phyloP scores from a whole-genome alignment of 202 grass and related monocot genomes.

The Elaeis oleifera region DNA sequence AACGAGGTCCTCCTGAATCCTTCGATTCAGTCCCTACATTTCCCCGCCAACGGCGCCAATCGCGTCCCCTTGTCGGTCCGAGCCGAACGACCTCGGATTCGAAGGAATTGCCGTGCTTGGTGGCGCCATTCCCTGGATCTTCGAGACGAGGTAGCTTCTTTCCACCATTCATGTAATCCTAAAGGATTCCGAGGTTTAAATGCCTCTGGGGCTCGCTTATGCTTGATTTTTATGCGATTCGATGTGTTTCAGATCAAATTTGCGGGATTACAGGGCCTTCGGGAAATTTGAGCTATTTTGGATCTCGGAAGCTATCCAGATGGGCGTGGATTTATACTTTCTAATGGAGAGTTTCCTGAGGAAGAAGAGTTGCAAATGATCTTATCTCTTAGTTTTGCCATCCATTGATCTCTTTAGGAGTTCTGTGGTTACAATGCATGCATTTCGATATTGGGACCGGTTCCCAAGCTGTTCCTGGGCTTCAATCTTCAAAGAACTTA shows the following conservation, averaged over 20 bases:
- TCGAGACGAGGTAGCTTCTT: neutral
- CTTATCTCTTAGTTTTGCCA: neutral
- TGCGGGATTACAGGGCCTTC: conserved; percentile 5
- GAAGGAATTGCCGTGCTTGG: neutral
- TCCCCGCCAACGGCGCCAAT: neutral
- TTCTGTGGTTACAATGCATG: neutral
- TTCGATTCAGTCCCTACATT: no score
- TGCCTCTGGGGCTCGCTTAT: neutral
- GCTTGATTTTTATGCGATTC: neutral
- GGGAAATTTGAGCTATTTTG: conserved; percentile 1
- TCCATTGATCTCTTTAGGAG: neutral
- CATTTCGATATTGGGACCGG: neutral
- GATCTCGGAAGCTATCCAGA: neutral
- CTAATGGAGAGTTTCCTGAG: no score
- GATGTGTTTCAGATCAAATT: neutral
- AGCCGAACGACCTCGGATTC: conserved; percentile 8
- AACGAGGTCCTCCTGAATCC: neutral
- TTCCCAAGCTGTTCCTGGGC: neutral
- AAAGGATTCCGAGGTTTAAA: neutral
- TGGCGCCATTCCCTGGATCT: neutral
- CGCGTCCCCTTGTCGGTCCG: neutral
- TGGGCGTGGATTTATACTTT: no score
- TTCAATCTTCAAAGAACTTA: no score
- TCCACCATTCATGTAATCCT: neutral
- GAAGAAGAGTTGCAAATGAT: neutral